Evolutionary conservation across 2,329 filamentous ascomycete species (phyloP).

Genomic region (Cercospora sojina): DNA sequence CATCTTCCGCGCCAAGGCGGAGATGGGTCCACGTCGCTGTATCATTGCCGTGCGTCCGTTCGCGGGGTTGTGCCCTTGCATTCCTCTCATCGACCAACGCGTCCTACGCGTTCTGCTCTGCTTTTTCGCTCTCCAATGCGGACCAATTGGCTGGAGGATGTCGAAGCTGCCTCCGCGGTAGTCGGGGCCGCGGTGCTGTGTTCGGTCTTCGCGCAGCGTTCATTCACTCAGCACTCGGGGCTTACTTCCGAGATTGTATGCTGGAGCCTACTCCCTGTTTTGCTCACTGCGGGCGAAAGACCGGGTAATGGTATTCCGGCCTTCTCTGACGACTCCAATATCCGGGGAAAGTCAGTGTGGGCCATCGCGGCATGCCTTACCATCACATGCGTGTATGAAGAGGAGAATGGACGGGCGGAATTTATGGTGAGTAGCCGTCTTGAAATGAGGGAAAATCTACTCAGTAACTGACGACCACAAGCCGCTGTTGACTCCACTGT

Average conservation of each 20-base stretch:
- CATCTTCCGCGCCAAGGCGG: not conserved
- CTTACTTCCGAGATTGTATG: not conserved
- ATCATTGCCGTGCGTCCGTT: not conserved
- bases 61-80: not conserved
- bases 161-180: not conserved
- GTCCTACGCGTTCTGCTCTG: not conserved
- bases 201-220: not conserved
- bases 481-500: conserved; percentile 1
- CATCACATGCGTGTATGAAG: not conserved
- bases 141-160: not conserved
- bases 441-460: not conserved
- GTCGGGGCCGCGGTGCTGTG: not conserved
- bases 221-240: not conserved
- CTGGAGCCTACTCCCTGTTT: not conserved
- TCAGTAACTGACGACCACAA: not conserved
- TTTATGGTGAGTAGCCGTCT: conserved; percentile 1
- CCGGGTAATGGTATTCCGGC: not conserved
- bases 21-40: not conserved
- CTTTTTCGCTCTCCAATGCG: not conserved
- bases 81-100: not conserved
- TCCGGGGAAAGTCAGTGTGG: not conserved
- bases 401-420: conserved; percentile 1
- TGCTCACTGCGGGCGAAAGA: not conserved
- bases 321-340: not conserved
- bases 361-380: not conserved